Evolutionary conservation across 108 stramenopile species (phyloP).

Genomic region (Fistulifera pelliculosa): DNA sequence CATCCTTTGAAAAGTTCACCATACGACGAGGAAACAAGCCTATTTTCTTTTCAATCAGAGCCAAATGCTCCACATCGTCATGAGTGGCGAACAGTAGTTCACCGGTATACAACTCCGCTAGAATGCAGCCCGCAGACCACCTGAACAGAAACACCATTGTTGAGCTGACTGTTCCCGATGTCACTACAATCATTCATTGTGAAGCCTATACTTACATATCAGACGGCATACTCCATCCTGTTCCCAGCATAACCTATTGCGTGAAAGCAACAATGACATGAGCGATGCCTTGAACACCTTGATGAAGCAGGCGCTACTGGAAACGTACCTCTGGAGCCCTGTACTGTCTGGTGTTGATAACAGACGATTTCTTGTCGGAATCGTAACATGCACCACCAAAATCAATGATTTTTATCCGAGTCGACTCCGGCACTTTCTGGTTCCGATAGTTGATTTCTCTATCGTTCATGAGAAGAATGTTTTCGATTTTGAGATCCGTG

Average conservation of each 20-base stretch:
- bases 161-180: too few relatives aligned
- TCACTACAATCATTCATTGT: too few relatives aligned
- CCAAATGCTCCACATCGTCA: slow-evolving; percentile 92
- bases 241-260: slow-evolving; percentile 72
- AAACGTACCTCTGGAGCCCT: slow-evolving; percentile 91
- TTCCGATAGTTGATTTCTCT: slow-evolving; percentile 32
- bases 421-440: slow-evolving; percentile 42
- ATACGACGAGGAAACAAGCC: slow-evolving; percentile 78
- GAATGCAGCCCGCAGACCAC: slow-evolving; percentile 93
- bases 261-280: too few relatives aligned
- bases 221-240: slow-evolving; percentile 93
- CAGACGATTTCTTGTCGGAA: slow-evolving; percentile 73
- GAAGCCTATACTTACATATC: slow-evolving; percentile 39
- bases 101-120: slow-evolving; percentile 91
- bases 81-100: slow-evolving; percentile 92
- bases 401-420: slow-evolving; percentile 89
- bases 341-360: slow-evolving; percentile 97
- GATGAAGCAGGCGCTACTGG: too few relatives aligned
- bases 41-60: slow-evolving; percentile 84
- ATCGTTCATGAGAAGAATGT: slow-evolving; percentile 73
- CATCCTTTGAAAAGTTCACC: slow-evolving; percentile 31
- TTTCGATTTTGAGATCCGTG: slow-evolving; percentile 96
- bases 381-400: slow-evolving; percentile 98
- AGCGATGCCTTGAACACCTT: too few relatives aligned
- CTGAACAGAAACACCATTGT: too few relatives aligned